phyloP scores from a whole-genome alignment of 2,329 filamentous ascomycete genomes.

The Nigrospora oryzae region DNA sequence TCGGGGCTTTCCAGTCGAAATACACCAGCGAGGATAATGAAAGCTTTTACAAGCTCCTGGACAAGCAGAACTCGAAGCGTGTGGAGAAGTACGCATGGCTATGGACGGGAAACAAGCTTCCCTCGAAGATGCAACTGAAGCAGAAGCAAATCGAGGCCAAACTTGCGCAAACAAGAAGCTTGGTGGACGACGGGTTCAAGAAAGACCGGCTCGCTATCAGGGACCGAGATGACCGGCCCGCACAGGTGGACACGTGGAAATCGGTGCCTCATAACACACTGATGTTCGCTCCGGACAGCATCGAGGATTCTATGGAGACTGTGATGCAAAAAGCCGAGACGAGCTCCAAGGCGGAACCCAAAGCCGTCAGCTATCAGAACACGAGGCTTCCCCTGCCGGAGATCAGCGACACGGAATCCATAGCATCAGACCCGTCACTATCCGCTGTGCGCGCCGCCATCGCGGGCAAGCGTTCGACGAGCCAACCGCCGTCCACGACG shows the following conservation, averaged over 20 bases:
- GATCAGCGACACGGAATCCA: constrained; percentile 26
- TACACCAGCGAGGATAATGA: constrained; percentile 99
- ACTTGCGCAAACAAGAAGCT: constrained; percentile 33
- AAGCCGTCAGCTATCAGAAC: constrained; percentile 71
- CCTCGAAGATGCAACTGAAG: constrained; percentile 66
- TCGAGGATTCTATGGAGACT: constrained; percentile 53
- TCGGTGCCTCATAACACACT: constrained; percentile 68
- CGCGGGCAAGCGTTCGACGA: constrained; percentile 56
- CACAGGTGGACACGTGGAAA: constrained; percentile 70
- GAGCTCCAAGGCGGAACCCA: constrained; percentile 66
- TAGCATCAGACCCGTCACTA: constrained; percentile 64
- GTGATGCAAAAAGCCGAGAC: constrained; percentile 60
- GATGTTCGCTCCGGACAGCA: constrained; percentile 72
- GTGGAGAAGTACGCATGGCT: constrained; percentile 85
- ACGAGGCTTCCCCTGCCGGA: constrained; percentile 60
- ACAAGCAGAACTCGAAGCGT: constrained; percentile 79
- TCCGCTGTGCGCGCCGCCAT: constrained; percentile 82
- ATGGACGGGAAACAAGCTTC: constrained; percentile 81
- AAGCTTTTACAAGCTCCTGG: constrained; percentile 85
- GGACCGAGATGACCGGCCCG: constrained; percentile 62
- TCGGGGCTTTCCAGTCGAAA: constrained; percentile 79
- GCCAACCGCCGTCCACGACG: constrained; percentile 50
- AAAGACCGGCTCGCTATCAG: constrained; percentile 54
- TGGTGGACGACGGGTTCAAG: constrained; percentile 49
- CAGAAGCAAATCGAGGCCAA: constrained; percentile 54